Evolutionary conservation across 1,284 basidiomycete genomes (phyloP).

Genomic region (Erythrobasidium hasegawianum): DNA sequence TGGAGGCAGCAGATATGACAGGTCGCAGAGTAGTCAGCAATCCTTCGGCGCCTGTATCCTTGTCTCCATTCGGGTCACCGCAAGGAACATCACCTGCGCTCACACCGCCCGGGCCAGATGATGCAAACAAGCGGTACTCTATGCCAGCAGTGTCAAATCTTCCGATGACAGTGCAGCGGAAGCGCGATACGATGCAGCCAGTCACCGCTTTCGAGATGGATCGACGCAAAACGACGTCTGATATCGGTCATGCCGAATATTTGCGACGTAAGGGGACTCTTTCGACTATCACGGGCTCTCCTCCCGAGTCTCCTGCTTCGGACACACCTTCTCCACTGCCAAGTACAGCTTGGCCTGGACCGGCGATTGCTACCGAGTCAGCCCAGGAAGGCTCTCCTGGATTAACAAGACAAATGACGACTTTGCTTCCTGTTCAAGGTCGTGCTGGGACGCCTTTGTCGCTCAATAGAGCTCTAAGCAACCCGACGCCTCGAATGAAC

Average conservation of each 20-base stretch:
- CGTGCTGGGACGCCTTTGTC: constrained; percentile 20
- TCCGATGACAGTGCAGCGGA: background rate
- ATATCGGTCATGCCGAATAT: constrained; percentile 11
- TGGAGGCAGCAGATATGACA: too few species aligned
- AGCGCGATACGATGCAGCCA: background rate
- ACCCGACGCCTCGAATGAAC: constrained; percentile 7
- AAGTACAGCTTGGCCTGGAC: constrained; percentile 13
- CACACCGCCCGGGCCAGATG: background rate
- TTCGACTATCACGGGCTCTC: constrained; percentile 28
- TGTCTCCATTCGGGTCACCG: background rate
- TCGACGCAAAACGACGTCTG: background rate
- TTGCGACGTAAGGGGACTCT: constrained; percentile 17
- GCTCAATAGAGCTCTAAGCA: constrained; percentile 14
- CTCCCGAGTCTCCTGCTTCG: constrained; percentile 17
- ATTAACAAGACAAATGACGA: constrained; percentile 5
- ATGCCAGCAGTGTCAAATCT: background rate
- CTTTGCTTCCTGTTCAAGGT: constrained; percentile 11
- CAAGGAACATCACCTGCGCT: background rate
- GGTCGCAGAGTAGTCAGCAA: too few species aligned
- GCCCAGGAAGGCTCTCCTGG: constrained; percentile 8
- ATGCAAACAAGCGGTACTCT: background rate
- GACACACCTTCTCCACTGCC: too few species aligned
- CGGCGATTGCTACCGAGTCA: too few species aligned
- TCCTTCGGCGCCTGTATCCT: too few species aligned
- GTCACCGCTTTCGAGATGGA: background rate